phyloP scores from a whole-genome alignment of 331 rosid species.

The Quercus tomentella region DNA sequence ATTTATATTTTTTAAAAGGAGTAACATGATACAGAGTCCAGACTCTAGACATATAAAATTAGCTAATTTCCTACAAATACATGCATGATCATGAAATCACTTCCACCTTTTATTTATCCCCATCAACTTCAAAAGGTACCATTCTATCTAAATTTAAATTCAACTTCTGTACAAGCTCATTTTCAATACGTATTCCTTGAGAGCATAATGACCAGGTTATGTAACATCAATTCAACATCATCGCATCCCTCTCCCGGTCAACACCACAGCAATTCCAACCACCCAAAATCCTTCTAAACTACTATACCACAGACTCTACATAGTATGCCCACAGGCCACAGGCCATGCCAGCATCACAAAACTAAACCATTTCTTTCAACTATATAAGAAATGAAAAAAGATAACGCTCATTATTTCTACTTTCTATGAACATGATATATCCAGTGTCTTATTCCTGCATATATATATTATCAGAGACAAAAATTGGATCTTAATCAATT shows the following conservation, averaged over 20 bases:
- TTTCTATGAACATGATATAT: background rate
- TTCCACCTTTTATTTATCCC: background rate
- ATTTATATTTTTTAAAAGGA: no score
- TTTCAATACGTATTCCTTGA: background rate
- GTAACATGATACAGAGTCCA: no score
- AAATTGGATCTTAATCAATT: constrained; percentile 14
- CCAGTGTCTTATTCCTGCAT: background rate
- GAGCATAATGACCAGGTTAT: background rate
- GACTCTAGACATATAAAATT: background rate
- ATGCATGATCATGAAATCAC: background rate
- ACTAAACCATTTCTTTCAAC: background rate
- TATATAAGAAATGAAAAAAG: background rate
- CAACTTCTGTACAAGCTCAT: background rate
- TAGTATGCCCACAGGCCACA: background rate
- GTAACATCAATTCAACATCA: background rate
- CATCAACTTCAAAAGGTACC: background rate
- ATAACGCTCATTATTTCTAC: background rate
- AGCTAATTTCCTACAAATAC: background rate
- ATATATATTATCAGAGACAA: background rate
- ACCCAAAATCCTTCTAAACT: background rate
- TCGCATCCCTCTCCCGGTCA: background rate
- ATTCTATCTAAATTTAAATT: background rate
- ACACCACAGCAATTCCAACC: background rate
- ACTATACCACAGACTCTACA: background rate
- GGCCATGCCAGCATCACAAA: background rate